Percentiles rank a stretch among this genome's conserved stretches.
Evolutionary conservation across 331 rosid genomes (phyloP).

Genomic region (Arachis monticola): DNA sequence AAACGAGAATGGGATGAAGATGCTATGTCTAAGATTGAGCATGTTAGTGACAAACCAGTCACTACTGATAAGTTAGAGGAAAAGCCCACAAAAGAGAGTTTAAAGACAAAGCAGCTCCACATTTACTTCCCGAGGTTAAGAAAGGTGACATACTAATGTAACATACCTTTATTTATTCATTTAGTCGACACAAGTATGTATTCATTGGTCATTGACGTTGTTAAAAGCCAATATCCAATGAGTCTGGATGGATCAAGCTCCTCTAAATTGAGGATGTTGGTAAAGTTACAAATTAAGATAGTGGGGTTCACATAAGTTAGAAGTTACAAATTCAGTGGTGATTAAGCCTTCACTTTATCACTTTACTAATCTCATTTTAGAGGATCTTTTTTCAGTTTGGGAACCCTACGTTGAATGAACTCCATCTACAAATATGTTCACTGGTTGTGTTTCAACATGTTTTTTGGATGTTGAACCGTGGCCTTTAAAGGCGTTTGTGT

Average conservation of each 20-base stretch:
- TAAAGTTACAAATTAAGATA: no score
- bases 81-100: constrained; percentile 32
- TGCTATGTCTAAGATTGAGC: not conserved
- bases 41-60: not conserved
- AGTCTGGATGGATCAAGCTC: no score
- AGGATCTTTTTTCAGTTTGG: no score
- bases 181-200: not conserved
- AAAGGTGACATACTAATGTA: constrained; percentile 49
- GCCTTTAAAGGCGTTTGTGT: no score
- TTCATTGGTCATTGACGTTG: no score
- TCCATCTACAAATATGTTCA: not conserved
- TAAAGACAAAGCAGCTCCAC: constrained; percentile 46
- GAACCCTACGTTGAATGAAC: no score
- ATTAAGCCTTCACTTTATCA: no score
- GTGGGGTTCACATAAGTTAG: no score
- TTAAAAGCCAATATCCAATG: not conserved
- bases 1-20: constrained; percentile 69
- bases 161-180: not conserved
- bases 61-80: constrained; percentile 15
- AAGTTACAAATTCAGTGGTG: no score
- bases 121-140: constrained; percentile 74
- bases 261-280: no score
- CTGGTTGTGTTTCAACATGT: not conserved
- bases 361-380: no score
- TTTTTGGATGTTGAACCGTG: not conserved